Evolutionary conservation across 768 basidiomycete species (phyloP).

Genomic region (Lanmaoa rubissima): DNA sequence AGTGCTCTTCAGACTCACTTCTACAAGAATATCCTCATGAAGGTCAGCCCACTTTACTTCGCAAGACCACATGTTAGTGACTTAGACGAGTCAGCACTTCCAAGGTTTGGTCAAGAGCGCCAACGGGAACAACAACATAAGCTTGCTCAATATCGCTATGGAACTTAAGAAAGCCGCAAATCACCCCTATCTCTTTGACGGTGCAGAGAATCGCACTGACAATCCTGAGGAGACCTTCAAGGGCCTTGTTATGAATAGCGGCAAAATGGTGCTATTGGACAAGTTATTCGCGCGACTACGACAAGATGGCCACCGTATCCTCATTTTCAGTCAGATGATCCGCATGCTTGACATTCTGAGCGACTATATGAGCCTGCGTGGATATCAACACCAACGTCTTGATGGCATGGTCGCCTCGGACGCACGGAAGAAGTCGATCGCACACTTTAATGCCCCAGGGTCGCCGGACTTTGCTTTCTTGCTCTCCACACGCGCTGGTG

Average conservation of each 20-base stretch:
- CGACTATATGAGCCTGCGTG: slow-evolving; percentile 90
- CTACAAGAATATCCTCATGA: slow-evolving; percentile 97
- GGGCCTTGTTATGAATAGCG: slow-evolving; percentile 97
- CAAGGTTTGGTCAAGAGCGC: slow-evolving; percentile 88
- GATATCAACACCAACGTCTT: slow-evolving; percentile 89
- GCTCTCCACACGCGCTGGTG: slow-evolving; percentile 94
- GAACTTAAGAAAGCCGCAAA: slow-evolving; percentile 98
- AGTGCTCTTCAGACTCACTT: slow-evolving; percentile 93
- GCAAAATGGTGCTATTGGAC: slow-evolving; percentile 97
- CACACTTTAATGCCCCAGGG: slow-evolving; percentile 92
- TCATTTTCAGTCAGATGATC: slow-evolving; percentile 99
- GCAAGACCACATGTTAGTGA: slow-evolving; percentile 1
- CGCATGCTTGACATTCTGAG: slow-evolving; percentile 97
- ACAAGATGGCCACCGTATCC: slow-evolving; percentile 91
- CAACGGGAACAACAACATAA: slow-evolving; percentile 88
- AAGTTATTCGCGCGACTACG: slow-evolving; percentile 90
- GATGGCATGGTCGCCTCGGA: slow-evolving; percentile 97
- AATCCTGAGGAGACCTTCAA: slow-evolving; percentile 82
- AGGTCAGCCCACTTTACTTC: slow-evolving; percentile 43
- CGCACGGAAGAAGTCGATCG: slow-evolving; percentile 90
- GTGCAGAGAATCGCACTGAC: slow-evolving; percentile 70
- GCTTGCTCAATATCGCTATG: slow-evolving; percentile 97
- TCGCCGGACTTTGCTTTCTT: slow-evolving; percentile 97
- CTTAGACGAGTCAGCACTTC: slow-evolving; percentile 66
- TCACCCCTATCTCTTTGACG: slow-evolving; percentile 97